A percentile compares a stretch with the other conserved stretches of the same genome.
phyloP scores from a whole-genome alignment of 164 flowering plant genomes.

The Macadamia tetraphylla region DNA sequence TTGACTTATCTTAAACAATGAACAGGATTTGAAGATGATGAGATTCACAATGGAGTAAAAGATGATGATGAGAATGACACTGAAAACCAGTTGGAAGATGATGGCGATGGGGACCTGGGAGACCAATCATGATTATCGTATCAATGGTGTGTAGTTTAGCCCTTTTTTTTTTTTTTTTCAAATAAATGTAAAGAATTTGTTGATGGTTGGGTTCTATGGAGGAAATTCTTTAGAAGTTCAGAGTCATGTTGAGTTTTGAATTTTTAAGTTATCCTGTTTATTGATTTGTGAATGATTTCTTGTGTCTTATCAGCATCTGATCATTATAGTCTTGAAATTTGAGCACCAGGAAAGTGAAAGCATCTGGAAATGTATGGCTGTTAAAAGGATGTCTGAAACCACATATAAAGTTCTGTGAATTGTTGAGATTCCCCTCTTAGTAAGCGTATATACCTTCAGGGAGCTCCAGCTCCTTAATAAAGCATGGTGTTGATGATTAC shows the following conservation, averaged over 20 bases:
- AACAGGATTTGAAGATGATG: conserved; percentile 64
- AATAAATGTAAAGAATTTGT: not conserved
- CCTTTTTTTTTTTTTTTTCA: not conserved
- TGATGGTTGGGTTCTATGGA: not conserved
- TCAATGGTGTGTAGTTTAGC: not conserved
- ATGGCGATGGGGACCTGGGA: not conserved
- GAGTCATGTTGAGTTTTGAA: not conserved
- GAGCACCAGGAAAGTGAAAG: not conserved
- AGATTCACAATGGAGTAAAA: conserved; percentile 33
- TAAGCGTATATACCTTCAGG: too few relatives aligned
- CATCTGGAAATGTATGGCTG: too few relatives aligned
- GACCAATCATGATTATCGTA: not conserved
- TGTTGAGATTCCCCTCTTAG: too few relatives aligned
- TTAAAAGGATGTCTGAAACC: too few relatives aligned
- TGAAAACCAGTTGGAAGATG: not conserved
- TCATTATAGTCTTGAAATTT: not conserved
- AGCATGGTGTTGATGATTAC: too few relatives aligned
- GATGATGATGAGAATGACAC: conserved; percentile 10
- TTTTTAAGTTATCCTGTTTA: not conserved
- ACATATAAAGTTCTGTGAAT: too few relatives aligned
- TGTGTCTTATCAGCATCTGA: not conserved
- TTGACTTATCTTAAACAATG: not conserved
- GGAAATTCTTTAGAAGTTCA: not conserved
- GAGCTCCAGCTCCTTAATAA: too few relatives aligned
- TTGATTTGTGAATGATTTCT: not conserved